Base-by-base conservation (phyloP, 2,329 filamentous ascomycete species). In the Aspergillus pseudoterreus region DNA sequence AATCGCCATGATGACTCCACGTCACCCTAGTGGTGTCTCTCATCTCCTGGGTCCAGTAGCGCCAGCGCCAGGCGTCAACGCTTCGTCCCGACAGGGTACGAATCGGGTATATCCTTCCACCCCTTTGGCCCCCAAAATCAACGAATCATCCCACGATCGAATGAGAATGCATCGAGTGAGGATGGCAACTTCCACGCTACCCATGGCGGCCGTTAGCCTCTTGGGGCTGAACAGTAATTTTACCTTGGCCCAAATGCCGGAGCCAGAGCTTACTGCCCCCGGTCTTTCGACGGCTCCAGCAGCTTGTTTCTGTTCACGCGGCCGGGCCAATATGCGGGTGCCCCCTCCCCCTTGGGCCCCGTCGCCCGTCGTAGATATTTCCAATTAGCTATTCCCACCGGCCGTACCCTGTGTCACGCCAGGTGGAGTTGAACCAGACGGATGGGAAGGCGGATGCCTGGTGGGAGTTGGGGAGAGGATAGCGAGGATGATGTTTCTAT, bases 151-250 rank as follows among this genome's bases (percentile, higher is more conserved):
- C 38, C 15, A 19, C 36, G 36, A 42, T 27, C 42, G 45, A 44
- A 50, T 27, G 27, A 45, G 6, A 44, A 46, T 33, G 15, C 35
- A n/a, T 38, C 35, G 2, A 44, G 24, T 36, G 36, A 42, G 36
- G 49, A 50, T 45, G 24, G 43, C 30, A 43, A 43, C 33, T 27
- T 36, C 43, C 47, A 38, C 51, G 33, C 45, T 39, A 36, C 21
- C 38, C 32, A 47, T 52, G 45, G 49, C 50, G 52, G 51, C 51
- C 52, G 39, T 51, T 51, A 54, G 45, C 45, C 44, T 52, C 41
- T 39, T 59, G 58, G 58, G 58, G 57, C 57, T 57, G 55, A 57
- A 59, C 54, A 57, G 36, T 52, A 51, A 49, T 47, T 49, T 50
- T n/a, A 21, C 21, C 41, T 49, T 49, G 24, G 10, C 35, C 46